Evolutionary conservation across 352 stramenopile genomes (phyloP).

Genomic region (Pythium chondricola): DNA sequence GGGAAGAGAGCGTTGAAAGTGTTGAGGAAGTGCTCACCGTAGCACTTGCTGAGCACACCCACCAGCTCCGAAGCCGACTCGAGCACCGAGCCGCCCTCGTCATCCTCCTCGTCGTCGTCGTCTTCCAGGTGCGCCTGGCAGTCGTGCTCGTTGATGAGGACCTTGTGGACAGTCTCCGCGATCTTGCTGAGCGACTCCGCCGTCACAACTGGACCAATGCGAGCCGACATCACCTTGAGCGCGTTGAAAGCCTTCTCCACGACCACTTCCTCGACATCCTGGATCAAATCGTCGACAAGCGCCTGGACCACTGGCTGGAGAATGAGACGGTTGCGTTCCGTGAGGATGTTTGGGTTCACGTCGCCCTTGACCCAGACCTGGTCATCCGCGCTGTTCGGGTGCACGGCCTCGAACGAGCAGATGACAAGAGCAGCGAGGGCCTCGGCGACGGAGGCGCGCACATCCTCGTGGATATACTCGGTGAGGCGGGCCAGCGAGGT

Average conservation of each 20-base stretch:
- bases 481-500: slow-evolving; percentile 70
- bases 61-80: slow-evolving; percentile 93
- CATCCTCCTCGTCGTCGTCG: slow-evolving; percentile 88
- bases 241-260: slow-evolving; percentile 95
- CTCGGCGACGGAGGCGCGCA: slow-evolving; percentile 73
- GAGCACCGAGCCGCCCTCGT: slow-evolving; percentile 92
- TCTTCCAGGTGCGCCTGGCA: slow-evolving; percentile 85
- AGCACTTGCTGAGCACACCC: slow-evolving; percentile 90
- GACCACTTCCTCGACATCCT: slow-evolving; percentile 80
- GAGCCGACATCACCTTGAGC: slow-evolving; percentile 93
- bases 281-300: slow-evolving; percentile 68
- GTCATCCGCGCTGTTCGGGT: slow-evolving; percentile 68
- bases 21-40: slow-evolving; percentile 89
- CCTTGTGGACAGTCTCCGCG: slow-evolving; percentile 81
- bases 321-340: slow-evolving; percentile 71
- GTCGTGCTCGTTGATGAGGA: slow-evolving; percentile 85
- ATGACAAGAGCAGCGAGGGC: slow-evolving; percentile 75
- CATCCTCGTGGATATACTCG: slow-evolving; percentile 86
- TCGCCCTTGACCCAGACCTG: slow-evolving; percentile 84
- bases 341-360: slow-evolving; percentile 72
- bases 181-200: slow-evolving; percentile 86
- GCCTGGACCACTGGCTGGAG: slow-evolving; percentile 73
- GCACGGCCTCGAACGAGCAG: slow-evolving; percentile 78
- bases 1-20: slow-evolving; percentile 90
- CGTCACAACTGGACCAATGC: slow-evolving; percentile 88